Percentiles rank a stretch among this genome's conserved stretches.
Conservation (phyloP, 2,329 filamentous ascomycete genomes). For the Periglandula ipomoeae region DNA sequence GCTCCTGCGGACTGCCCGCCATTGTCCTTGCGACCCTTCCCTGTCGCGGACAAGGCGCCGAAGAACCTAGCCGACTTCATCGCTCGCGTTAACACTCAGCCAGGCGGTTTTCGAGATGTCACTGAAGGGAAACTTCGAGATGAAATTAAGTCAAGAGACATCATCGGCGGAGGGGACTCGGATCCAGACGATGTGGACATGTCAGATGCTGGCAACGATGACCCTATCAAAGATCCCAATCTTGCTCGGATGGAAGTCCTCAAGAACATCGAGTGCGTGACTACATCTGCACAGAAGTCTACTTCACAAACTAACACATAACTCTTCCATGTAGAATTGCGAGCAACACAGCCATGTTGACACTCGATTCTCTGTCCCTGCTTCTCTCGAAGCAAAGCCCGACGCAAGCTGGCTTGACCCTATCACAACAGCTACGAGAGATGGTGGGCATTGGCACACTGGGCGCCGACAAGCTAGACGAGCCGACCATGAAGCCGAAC, state of each 20-base stretch:
- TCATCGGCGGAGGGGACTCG: constrained; percentile 32
- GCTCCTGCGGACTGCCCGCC: constrained; percentile 22
- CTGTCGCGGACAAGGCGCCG: constrained; percentile 45
- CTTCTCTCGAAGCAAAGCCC: constrained; percentile 76
- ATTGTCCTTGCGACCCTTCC: constrained; percentile 31
- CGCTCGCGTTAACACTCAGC: constrained; percentile 67
- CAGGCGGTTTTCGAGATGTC: constrained; percentile 70
- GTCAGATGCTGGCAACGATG: constrained; percentile 37
- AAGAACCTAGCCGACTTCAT: constrained; percentile 67
- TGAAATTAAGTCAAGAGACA: constrained; percentile 46
- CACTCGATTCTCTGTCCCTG: constrained; percentile 75
- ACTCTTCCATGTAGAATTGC: constrained; percentile 19
- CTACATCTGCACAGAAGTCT: background rate
- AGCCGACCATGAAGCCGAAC: constrained; percentile 48
- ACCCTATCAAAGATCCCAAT: constrained; percentile 34
- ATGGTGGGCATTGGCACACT: constrained; percentile 66
- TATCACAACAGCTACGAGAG: constrained; percentile 62
- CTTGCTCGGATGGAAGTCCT: constrained; percentile 50
- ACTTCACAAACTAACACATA: constrained; percentile 1
- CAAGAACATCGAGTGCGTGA: constrained; percentile 45
- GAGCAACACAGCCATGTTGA: constrained; percentile 52
- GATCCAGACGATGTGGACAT: constrained; percentile 37
- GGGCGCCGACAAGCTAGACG: constrained; percentile 55
- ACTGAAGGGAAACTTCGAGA: constrained; percentile 63
- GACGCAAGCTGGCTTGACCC: constrained; percentile 56